phyloP scores from a whole-genome alignment of 2,329 filamentous ascomycete species.

The Epichloe sylvatica region DNA sequence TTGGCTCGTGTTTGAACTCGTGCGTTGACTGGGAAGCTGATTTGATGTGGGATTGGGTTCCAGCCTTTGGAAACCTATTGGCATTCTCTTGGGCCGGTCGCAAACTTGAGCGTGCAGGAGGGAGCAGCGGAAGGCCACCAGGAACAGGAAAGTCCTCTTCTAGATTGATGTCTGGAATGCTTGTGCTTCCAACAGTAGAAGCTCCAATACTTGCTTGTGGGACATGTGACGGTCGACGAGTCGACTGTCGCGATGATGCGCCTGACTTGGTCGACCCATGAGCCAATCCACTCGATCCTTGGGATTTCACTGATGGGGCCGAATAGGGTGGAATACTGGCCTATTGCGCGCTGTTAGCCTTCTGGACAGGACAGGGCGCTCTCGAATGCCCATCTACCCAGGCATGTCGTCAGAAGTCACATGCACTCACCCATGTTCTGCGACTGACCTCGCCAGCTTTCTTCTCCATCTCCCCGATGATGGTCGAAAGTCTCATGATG shows the following conservation, averaged over 20 bases:
- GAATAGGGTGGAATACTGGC: constrained; percentile 12
- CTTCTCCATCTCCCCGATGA: constrained; percentile 75
- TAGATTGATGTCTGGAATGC: constrained; percentile 7
- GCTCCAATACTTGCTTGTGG: constrained; percentile 8
- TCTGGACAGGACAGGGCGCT: neutral
- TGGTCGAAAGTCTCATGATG: constrained; percentile 57
- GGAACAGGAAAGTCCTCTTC: constrained; percentile 13
- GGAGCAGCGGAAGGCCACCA: constrained; percentile 10
- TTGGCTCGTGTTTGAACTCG: constrained; percentile 7
- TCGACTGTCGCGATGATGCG: constrained; percentile 4
- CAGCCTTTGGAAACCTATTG: neutral
- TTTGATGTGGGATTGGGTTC: neutral
- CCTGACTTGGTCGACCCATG: constrained; percentile 2
- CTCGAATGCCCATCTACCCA: no score
- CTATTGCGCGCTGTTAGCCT: constrained; percentile 4
- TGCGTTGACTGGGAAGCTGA: neutral
- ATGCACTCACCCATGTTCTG: constrained; percentile 50
- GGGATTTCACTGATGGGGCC: constrained; percentile 4
- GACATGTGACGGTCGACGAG: neutral
- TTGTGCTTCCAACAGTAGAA: constrained; percentile 5
- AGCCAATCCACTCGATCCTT: neutral
- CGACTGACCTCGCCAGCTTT: constrained; percentile 74
- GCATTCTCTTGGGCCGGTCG: neutral
- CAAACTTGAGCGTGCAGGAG: constrained; percentile 6
- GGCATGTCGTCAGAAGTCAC: no score